A percentile compares a stretch with the other conserved stretches of the same genome.
Conservation (phyloP, 441 rosid species). For the Populus hybrid region DNA sequence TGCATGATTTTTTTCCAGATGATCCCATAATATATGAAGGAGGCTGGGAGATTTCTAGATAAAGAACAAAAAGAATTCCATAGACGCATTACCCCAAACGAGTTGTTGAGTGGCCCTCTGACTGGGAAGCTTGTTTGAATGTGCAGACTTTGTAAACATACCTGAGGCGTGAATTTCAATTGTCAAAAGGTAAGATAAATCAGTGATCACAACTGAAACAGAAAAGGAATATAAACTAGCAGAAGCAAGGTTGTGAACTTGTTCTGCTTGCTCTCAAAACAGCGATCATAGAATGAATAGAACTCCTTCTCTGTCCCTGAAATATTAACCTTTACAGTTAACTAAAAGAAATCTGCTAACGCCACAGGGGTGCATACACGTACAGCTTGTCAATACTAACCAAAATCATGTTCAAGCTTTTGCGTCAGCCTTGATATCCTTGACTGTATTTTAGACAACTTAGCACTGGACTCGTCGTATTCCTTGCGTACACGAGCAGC, state of each 20-base stretch:
- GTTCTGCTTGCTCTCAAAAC: slow-evolving; percentile 89
- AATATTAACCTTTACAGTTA: slow-evolving; percentile 23
- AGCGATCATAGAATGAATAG: slow-evolving; percentile 73
- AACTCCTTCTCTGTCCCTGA: slow-evolving; percentile 95
- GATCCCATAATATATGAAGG: background rate
- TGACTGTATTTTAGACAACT: slow-evolving; percentile 80
- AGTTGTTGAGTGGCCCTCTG: slow-evolving; percentile 67
- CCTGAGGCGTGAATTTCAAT: slow-evolving; percentile 40
- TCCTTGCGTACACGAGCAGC: slow-evolving; percentile 83
- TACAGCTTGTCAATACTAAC: slow-evolving; percentile 44
- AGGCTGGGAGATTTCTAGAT: background rate
- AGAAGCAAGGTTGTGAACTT: slow-evolving; percentile 43
- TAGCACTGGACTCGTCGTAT: slow-evolving; percentile 75
- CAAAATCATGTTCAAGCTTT: slow-evolving; percentile 86
- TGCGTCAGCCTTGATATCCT: slow-evolving; percentile 76
- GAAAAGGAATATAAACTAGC: slow-evolving; percentile 2
- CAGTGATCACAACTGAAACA: slow-evolving; percentile 7
- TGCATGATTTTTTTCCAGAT: background rate
- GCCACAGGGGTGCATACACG: slow-evolving; percentile 9
- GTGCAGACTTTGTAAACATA: slow-evolving; percentile 92
- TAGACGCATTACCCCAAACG: slow-evolving; percentile 60
- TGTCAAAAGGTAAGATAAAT: slow-evolving; percentile 21
- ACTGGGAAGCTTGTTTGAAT: slow-evolving; percentile 82
- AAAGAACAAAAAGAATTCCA: background rate
- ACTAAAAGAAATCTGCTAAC: slow-evolving; percentile 15